Conservation (phyloP, 1,139 yeast species). For the Zhuliangozyma parablackwelliae region DNA sequence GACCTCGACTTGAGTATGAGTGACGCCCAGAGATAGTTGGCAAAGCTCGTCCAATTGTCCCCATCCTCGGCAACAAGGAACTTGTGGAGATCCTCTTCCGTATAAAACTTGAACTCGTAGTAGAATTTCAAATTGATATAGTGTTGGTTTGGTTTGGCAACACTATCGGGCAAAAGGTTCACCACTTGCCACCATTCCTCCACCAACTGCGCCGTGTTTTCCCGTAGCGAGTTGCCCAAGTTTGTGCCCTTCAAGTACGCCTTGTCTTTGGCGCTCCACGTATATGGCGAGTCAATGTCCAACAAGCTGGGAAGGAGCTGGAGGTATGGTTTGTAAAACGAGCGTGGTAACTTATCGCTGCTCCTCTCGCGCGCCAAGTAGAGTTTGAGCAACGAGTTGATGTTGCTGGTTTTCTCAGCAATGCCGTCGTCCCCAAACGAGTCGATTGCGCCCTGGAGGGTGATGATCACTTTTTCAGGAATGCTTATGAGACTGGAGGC, state of each 20-base stretch:
- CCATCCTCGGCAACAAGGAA: conserved; percentile 20
- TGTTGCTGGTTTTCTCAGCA: conserved; percentile 20
- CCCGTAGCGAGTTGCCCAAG: conserved; percentile 38
- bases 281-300: conserved; percentile 55
- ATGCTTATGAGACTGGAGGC: conserved; percentile 22
- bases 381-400: conserved; percentile 46
- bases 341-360: conserved; percentile 9
- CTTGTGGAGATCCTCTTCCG: conserved; percentile 30
- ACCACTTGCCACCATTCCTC: conserved; percentile 53
- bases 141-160: conserved; percentile 31
- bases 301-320: conserved; percentile 50
- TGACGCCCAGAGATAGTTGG: conserved; percentile 70
- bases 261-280: conserved; percentile 55
- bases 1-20: conserved; percentile 71
- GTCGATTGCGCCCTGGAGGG: conserved; percentile 38
- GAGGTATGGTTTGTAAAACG: conserved; percentile 48
- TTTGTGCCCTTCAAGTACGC: conserved; percentile 55
- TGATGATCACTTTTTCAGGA: conserved; percentile 37
- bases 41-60: conserved; percentile 58
- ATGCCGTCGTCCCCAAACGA: conserved; percentile 26
- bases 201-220: conserved; percentile 27
- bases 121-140: conserved; percentile 42
- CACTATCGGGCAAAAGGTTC: conserved; percentile 28
- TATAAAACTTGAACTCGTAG: conserved; percentile 44
- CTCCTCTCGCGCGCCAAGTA: conserved; percentile 38